Evolutionary conservation across 495 filamentous ascomycete genomes (phyloP), one percentile per base, ranked within the genome.

Genomic region (Platismatia glauca): DNA sequence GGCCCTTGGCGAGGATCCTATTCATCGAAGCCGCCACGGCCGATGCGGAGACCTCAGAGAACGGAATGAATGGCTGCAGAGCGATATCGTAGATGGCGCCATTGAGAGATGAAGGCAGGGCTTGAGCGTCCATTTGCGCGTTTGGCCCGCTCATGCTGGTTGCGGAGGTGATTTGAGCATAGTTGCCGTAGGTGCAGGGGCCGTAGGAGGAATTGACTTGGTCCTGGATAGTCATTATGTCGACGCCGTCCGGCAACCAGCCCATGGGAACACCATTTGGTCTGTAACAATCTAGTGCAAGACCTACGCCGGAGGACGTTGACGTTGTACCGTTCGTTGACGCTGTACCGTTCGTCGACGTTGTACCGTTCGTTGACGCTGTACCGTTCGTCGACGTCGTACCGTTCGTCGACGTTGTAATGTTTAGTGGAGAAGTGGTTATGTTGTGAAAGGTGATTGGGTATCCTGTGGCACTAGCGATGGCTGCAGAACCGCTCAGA

Each of bases 161-260:
- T 13, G 35, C 27, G 7, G 58, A 61, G 2, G 35, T 55, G 6
- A 65, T 65, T 15, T 60, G 57, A 20, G 59, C 44, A n/a, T 46
- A 66, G 37, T 59, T 37, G 43, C 64, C 64, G 22, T 66, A 66
- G 6, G 56, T 58, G 59, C 64, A 66, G 15, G 62, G 31, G n/a
- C 13, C 18, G 11, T 48, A 15, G 48, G 20, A 8, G 18, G 63
- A 50, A 29, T 41, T 39, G 37, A 65, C 37, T 39, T 61, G 7
- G 37, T 46, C 38, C 38, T 41, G 43, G 50, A 50, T 38, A 24
- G 29, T 20, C 24, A 35, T 41, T 2, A 44, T 41, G 27, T 60
- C 22, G 41, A 50, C 55, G 4, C 29, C 60, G n/a, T 52, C 39
- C 2, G 64, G 48, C 9, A 55, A 22, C 44, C 59, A 62, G 55